Evolutionary conservation across 352 stramenopile species (phyloP).

Genomic region (Pythium folliculosum): DNA sequence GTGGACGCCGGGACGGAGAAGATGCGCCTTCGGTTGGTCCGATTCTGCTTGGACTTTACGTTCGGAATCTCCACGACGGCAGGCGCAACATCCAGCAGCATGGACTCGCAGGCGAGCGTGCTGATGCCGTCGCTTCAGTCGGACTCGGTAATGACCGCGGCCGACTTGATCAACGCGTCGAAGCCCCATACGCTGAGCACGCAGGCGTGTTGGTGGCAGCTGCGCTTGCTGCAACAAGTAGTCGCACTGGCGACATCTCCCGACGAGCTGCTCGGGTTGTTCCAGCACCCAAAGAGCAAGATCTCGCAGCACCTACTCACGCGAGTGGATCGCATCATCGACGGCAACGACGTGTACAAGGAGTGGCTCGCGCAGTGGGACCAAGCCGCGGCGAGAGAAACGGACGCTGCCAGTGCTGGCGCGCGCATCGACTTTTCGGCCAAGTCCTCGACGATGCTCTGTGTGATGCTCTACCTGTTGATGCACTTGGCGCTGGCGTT

Average conservation of each 20-base stretch:
- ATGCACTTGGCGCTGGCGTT: conserved; percentile 30
- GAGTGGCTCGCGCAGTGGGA: conserved; percentile 18
- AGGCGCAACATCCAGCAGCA: not conserved
- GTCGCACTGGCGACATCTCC: conserved; percentile 23
- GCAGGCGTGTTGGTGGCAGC: conserved; percentile 40
- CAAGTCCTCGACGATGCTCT: conserved; percentile 37
- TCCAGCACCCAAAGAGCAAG: conserved; percentile 58
- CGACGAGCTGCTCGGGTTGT: conserved; percentile 32
- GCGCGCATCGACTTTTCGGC: conserved; percentile 39
- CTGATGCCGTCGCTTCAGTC: conserved; percentile 14
- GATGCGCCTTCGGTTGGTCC: conserved; percentile 43
- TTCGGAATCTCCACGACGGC: conserved; percentile 37
- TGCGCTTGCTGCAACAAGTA: conserved; percentile 44
- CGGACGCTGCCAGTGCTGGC: not conserved
- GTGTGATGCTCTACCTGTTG: conserved; percentile 48
- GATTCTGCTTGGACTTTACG: conserved; percentile 56
- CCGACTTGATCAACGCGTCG: conserved; percentile 26
- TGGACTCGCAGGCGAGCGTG: conserved; percentile 24
- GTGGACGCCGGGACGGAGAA: conserved; percentile 23
- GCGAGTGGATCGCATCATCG: conserved; percentile 26
- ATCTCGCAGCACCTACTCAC: conserved; percentile 27
- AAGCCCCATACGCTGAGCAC: not conserved
- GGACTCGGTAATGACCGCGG: conserved; percentile 22
- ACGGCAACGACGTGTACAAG: not conserved
- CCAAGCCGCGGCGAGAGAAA: not conserved